A percentile compares a stretch with the other conserved stretches of the same genome.
phyloP scores from a whole-genome alignment of 2,329 filamentous ascomycete species.

The Ophiostoma sp. region DNA sequence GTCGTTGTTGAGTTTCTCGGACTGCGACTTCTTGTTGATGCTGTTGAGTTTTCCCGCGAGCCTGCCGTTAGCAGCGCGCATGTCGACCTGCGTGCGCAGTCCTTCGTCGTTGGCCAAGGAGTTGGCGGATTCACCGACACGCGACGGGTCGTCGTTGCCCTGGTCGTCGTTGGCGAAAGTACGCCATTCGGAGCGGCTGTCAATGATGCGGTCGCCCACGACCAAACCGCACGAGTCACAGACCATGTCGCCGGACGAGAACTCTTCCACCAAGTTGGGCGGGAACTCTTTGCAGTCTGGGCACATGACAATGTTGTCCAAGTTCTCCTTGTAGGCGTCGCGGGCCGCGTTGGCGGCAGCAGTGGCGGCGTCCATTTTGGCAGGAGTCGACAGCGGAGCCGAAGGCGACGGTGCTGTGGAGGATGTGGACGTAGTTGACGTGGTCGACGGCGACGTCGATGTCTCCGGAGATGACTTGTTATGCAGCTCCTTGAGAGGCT shows the following conservation, averaged over 20 bases:
- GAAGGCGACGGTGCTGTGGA: background rate
- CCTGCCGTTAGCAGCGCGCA: conserved; percentile 32
- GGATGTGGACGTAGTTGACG: background rate
- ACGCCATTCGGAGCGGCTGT: conserved; percentile 96
- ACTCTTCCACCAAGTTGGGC: conserved; percentile 92
- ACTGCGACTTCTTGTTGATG: conserved; percentile 36
- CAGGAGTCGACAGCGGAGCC: background rate
- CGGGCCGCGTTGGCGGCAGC: conserved; percentile 28
- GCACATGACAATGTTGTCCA: conserved; percentile 83
- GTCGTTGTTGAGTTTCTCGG: conserved; percentile 34
- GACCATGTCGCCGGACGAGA: conserved; percentile 87
- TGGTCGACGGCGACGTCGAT: background rate
- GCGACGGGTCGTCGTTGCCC: conserved; percentile 92
- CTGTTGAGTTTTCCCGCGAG: conserved; percentile 33
- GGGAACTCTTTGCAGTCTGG: conserved; percentile 88
- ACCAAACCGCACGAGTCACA: conserved; percentile 91
- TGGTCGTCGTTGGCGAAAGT: conserved; percentile 99
- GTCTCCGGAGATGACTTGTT: conserved; percentile 23
- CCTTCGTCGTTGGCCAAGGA: conserved; percentile 54
- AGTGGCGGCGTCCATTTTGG: conserved; percentile 29
- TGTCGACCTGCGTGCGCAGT: conserved; percentile 33
- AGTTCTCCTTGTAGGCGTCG: conserved; percentile 68
- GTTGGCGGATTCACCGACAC: conserved; percentile 94
- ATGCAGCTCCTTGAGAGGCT: conserved; percentile 30
- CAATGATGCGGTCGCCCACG: conserved; percentile 85